phyloP scores from a whole-genome alignment of 129 eudicot species.

The Lactuca saligna region DNA sequence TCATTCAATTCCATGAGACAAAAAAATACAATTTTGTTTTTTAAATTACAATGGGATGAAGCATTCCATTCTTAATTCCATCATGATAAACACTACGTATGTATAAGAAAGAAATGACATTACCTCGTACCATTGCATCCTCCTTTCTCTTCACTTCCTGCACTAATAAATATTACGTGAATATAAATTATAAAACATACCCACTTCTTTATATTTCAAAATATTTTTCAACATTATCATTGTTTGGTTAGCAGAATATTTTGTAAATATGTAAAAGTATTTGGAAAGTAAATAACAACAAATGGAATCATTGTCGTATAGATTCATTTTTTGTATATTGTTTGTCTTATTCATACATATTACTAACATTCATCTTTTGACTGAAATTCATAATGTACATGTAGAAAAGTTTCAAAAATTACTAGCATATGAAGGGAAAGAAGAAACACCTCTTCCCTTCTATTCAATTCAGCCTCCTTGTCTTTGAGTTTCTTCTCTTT shows the following conservation, averaged over 20 bases:
- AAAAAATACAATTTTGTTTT: too few relatives aligned
- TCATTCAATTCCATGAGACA: too few relatives aligned
- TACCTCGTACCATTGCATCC: neutral
- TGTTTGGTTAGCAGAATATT: too few relatives aligned
- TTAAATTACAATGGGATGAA: too few relatives aligned
- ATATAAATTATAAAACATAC: too few relatives aligned
- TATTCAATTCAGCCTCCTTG: constrained; percentile 68
- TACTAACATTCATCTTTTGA: neutral
- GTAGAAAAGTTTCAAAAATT: neutral
- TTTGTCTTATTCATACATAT: too few relatives aligned
- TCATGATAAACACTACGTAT: neutral
- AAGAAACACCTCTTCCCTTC: constrained; percentile 58
- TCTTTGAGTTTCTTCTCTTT: constrained; percentile 69
- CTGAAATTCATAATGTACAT: neutral
- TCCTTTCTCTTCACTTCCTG: constrained; percentile 10
- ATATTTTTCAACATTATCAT: too few relatives aligned
- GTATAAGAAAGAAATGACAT: neutral
- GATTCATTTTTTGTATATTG: too few relatives aligned
- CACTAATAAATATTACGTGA: neutral
- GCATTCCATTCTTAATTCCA: neutral
- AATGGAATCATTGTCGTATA: too few relatives aligned
- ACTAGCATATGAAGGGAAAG: neutral
- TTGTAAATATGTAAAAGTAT: too few relatives aligned
- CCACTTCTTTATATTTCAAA: too few relatives aligned
- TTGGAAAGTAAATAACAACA: too few relatives aligned